Evolutionary conservation across 1,284 basidiomycete genomes (phyloP).

Genomic region (Butyriboletus appendiculatus): DNA sequence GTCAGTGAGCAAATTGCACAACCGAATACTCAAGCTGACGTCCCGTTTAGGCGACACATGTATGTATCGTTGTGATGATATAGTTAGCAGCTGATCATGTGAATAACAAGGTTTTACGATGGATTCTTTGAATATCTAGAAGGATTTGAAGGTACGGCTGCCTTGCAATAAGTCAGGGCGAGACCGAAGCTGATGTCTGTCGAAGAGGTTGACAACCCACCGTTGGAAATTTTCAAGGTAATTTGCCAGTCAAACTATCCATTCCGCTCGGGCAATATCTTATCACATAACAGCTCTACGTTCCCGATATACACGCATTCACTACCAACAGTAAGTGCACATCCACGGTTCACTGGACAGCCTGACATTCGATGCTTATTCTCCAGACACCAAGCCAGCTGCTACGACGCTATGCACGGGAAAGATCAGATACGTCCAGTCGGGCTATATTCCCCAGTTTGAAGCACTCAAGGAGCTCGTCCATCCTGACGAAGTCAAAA

Average conservation of each 20-base stretch:
- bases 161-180: background rate
- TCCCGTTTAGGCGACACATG: conserved; percentile 26
- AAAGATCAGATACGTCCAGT: conserved; percentile 61
- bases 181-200: conserved; percentile 4
- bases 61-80: conserved; percentile 7
- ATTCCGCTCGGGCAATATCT: background rate
- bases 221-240: conserved; percentile 31
- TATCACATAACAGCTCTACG: conserved; percentile 22
- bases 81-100: conserved; percentile 1
- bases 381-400: conserved; percentile 46
- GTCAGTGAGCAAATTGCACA: conserved; percentile 51
- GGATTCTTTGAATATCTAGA: conserved; percentile 31
- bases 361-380: conserved; percentile 38
- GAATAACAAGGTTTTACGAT: conserved; percentile 23
- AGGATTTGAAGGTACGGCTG: conserved; percentile 26
- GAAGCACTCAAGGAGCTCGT: conserved; percentile 58
- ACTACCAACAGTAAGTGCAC: conserved; percentile 49
- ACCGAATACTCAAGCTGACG: conserved; percentile 41
- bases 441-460: conserved; percentile 67
- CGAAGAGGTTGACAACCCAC: conserved; percentile 26
- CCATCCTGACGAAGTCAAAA: conserved; percentile 57
- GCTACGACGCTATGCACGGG: conserved; percentile 54
- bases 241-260: background rate
- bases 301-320: conserved; percentile 56
- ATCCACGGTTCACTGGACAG: background rate